Evolutionary conservation across 2,329 filamentous ascomycete genomes (phyloP), one percentile per base, ranked within the genome.

Genomic region (Tolypocladium endophyticum): DNA sequence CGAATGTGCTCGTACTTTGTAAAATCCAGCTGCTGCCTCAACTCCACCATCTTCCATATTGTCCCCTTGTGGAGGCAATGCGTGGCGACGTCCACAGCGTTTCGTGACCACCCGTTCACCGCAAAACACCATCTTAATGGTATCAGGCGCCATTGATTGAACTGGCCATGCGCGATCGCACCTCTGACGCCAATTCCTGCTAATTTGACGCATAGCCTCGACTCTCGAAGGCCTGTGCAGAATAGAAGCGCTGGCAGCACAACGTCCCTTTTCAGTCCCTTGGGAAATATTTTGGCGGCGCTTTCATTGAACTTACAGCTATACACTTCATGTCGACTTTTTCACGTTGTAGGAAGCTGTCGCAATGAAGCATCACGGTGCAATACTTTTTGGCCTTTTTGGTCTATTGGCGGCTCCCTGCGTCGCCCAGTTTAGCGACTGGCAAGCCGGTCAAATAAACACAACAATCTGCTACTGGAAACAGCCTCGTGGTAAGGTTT

Each of bases 401-500:
- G 64, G 65, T n/a, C 54, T 60, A n/a, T 53, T 61, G 28, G 58
- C 64, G 3, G 28, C 59, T 38, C 62, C 56, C 41, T 58, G 59
- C 33, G 55, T 59, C 25, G 79, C 75, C 23, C 81, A 82, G 61
- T 72, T 68, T 66, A 75, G 58, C 70, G 71, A 72, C 33, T 87
- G 84, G 83, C 58, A 65, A n/a, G 53, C 69, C 1, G 70, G 72
- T 43, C 81, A 87, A 68, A 71, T 83, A 58, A 85, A 81, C 66
- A 76, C 81, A 7, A 80, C 79, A 18, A 81, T 88, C 68, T 88
- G 85, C 68, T 71, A 70, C 55, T 88, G 86, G 86, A 58, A 68
- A 56, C 72, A 76, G 64, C 73, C 74, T 18, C 72, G 77, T 73
- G 76, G 77, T 77, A 66, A 43, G 47, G 33, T 14, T 53, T 25